These are phyloP conservation scores for Backusella liffmaniae DNA, from an alignment of 192 early-diverging fungal genomes.

Conservation along the genomic window DNA sequence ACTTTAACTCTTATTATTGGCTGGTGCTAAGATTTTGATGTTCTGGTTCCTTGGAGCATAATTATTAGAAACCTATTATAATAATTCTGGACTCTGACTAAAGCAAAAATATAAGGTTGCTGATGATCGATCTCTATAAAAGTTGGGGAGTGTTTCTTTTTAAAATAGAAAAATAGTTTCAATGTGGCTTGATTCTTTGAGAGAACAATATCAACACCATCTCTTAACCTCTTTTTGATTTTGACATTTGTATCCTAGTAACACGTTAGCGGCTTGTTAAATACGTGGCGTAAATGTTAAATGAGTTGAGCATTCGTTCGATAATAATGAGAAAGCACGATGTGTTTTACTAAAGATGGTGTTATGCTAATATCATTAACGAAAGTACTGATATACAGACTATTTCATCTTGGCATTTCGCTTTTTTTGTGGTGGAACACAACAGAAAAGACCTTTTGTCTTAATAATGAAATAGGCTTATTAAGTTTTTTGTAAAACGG, in stretches of 20 bases:
- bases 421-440: background rate
- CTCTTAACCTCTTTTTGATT: background rate
- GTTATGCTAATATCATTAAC: background rate
- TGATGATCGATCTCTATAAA: background rate
- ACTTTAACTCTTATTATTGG: background rate
- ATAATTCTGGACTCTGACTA: background rate
- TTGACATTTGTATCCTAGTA: background rate
- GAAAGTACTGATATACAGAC: background rate
- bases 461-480: background rate
- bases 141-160: background rate
- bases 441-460: background rate
- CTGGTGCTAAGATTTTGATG: background rate
- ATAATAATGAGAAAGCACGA: background rate
- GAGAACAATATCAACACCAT: background rate
- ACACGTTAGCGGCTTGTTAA: background rate
- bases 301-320: background rate
- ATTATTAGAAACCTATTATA: background rate
- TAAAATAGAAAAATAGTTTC: background rate
- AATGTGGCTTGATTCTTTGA: background rate
- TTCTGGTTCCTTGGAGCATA: background rate
- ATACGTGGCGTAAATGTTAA: background rate
- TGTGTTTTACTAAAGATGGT: background rate
- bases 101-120: background rate
- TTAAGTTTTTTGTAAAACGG: background rate
- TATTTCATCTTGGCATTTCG: background rate